Conservation (phyloP, 2,329 filamentous ascomycete genomes). For the Bipolaris bicolor region DNA sequence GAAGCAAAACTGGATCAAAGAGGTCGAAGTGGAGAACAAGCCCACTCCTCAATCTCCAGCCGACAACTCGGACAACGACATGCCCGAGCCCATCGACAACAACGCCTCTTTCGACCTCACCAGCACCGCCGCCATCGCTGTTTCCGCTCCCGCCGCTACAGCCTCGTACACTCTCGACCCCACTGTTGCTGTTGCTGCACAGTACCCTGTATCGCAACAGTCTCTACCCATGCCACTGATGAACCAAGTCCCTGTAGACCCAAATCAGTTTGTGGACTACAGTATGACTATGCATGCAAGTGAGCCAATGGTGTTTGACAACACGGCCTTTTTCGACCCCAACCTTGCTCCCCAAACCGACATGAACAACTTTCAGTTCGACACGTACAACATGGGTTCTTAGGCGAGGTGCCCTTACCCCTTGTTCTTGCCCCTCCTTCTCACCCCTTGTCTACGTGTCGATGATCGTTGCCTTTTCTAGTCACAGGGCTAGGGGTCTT, state of each 20-base stretch:
- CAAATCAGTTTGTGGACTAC: constrained; percentile 28
- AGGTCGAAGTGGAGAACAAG: constrained; percentile 57
- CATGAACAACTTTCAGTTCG: constrained; percentile 37
- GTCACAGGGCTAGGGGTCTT: neutral
- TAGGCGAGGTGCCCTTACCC: neutral
- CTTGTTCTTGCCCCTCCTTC: neutral
- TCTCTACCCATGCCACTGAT: constrained; percentile 16
- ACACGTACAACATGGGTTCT: constrained; percentile 33
- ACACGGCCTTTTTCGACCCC: constrained; percentile 28
- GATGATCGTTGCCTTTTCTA: neutral
- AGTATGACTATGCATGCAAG: constrained; percentile 29
- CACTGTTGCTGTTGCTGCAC: constrained; percentile 2
- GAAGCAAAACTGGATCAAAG: constrained; percentile 64
- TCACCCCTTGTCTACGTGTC: neutral
- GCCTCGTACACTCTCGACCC: neutral
- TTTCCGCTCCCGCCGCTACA: neutral
- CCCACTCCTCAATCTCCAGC: constrained; percentile 24
- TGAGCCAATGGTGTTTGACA: constrained; percentile 29
- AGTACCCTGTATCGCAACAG: constrained; percentile 20
- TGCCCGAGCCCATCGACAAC: constrained; percentile 15
- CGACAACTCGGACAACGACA: constrained; percentile 33
- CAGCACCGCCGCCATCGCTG: neutral
- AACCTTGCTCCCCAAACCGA: constrained; percentile 17
- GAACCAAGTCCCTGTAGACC: constrained; percentile 21
- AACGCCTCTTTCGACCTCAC: neutral